A percentile compares a stretch with the other conserved stretches of the same genome.
These are phyloP conservation scores for Xylariaceae sp. DNA, from an alignment of 2,329 filamentous ascomycete species.

Conservation along the genomic window DNA sequence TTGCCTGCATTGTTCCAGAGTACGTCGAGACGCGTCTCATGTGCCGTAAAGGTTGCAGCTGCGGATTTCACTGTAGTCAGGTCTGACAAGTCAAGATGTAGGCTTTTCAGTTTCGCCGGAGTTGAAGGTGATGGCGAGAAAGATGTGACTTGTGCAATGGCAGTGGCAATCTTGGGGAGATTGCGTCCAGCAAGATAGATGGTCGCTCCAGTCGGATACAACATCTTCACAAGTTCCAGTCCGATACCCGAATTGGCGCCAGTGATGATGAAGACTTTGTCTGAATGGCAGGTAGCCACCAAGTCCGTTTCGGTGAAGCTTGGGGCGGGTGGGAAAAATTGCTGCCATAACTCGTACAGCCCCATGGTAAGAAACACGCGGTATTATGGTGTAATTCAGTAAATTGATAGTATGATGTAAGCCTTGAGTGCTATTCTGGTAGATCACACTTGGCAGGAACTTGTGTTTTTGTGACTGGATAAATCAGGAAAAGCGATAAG, in stretches of 20 bases:
- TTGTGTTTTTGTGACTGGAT: too few species aligned
- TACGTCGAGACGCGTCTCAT: background rate
- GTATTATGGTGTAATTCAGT: too few species aligned
- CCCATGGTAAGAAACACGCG: too few species aligned
- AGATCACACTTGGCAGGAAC: too few species aligned
- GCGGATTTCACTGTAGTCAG: background rate
- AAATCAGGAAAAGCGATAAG: too few species aligned
- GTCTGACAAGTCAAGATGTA: conserved; percentile 1
- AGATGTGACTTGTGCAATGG: background rate
- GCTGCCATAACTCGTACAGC: too few species aligned
- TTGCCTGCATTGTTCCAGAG: background rate
- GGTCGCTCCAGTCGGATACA: conserved; percentile 10
- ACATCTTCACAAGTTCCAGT: conserved; percentile 4
- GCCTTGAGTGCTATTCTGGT: too few species aligned
- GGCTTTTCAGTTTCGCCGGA: background rate
- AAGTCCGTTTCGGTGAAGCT: too few species aligned
- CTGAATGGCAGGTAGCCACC: background rate
- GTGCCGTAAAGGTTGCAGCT: background rate
- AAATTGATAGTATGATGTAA: too few species aligned
- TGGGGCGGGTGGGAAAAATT: too few species aligned
- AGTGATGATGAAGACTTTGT: conserved; percentile 10
- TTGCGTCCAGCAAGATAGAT: conserved; percentile 12
- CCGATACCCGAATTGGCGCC: conserved; percentile 10
- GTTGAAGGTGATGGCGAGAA: background rate
- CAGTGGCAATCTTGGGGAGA: background rate